phyloP scores from a whole-genome alignment of 805 yeast genomes.

The Yamadazyma paraphyllophila region DNA sequence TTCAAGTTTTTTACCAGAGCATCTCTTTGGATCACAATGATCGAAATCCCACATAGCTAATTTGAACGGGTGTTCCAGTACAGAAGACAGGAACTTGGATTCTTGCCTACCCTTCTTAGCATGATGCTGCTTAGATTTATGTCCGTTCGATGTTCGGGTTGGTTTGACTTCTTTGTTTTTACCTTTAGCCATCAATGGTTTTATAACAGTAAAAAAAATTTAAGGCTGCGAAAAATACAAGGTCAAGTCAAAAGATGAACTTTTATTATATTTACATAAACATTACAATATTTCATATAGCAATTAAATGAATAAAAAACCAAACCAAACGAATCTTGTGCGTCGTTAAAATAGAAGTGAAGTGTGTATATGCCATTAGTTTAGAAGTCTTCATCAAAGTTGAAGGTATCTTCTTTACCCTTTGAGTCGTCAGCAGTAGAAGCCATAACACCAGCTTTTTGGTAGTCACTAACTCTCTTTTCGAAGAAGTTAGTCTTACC shows the following conservation, averaged over 20 bases:
- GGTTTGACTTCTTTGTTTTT: slow-evolving; percentile 51
- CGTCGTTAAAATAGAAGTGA: slow-evolving; percentile 6
- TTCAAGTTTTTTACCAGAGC: slow-evolving; percentile 92
- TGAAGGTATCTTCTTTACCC: slow-evolving; percentile 56
- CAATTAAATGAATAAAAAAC: slow-evolving; percentile 4
- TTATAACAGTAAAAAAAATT: neutral
- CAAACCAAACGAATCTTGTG: slow-evolving; percentile 5
- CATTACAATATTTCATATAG: slow-evolving; percentile 8
- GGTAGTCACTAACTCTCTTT: slow-evolving; percentile 98
- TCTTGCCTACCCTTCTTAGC: slow-evolving; percentile 39
- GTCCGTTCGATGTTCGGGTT: slow-evolving; percentile 51
- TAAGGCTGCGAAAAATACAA: slow-evolving; percentile 1
- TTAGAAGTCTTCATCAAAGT: slow-evolving; percentile 92
- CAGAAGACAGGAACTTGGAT: slow-evolving; percentile 33
- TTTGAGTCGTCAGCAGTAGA: slow-evolving; percentile 47
- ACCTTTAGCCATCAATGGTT: slow-evolving; percentile 48
- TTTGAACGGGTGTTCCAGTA: slow-evolving; percentile 55
- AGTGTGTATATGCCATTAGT: neutral
- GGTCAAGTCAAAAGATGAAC: neutral
- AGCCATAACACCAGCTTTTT: slow-evolving; percentile 99
- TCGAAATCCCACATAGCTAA: slow-evolving; percentile 99
- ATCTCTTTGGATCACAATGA: slow-evolving; percentile 97
- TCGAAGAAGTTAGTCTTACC: slow-evolving; percentile 99
- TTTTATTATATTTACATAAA: slow-evolving; percentile 9
- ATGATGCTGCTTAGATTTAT: slow-evolving; percentile 53